Base-by-base conservation (phyloP, 768 basidiomycete genomes). In the Gloeophyllum trabeum region DNA sequence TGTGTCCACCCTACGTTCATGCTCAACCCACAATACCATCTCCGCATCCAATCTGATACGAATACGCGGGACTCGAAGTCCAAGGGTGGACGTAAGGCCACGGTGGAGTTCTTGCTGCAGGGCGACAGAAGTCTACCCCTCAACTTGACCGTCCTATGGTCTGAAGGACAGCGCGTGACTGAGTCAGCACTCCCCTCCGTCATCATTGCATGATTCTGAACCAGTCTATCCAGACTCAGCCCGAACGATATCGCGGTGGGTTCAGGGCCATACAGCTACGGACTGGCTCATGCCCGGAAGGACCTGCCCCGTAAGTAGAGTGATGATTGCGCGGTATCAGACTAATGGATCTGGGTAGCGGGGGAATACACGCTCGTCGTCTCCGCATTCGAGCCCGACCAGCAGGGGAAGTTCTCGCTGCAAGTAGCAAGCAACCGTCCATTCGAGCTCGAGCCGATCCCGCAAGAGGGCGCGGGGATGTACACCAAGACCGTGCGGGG, bases 391-490 rank as follows among this genome's bases (percentile, higher is more conserved):
- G 81, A 87, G 46, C 80, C 89, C 1, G 63, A 61, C 10, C 74
- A 84, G 43, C 65, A 68, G 3, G 88, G 87, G 2, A 48, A 69
- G 6, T 94, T 79, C 59, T 69, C 65, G 1, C 57, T 96, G 20
- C 67, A 66, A 19, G 60, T 89, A 2, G 75, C 84, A 39, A 75
- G 81, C 43, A 72, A 78, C 1, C 55, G 58, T 44, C 68, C 73
- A 1, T 69, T 92, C 40, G 75, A 79, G 14, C 46, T 96, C 19
- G 63, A 63, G 39, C 49, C 75, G 0, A 81, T 96, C 19, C 76
- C 81, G 0, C 75, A 81, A 44, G 94, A 98, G 62, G 92, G 90
- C 0, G 88, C 91, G 0, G 93, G 92, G 0, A 88, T 96, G 90
- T 94, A 82, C 55, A 62, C 61, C 18, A 81, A 85, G 49, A 54